Conservation (phyloP, 1,139 yeast genomes). For the Suhomyces terraborum region DNA sequence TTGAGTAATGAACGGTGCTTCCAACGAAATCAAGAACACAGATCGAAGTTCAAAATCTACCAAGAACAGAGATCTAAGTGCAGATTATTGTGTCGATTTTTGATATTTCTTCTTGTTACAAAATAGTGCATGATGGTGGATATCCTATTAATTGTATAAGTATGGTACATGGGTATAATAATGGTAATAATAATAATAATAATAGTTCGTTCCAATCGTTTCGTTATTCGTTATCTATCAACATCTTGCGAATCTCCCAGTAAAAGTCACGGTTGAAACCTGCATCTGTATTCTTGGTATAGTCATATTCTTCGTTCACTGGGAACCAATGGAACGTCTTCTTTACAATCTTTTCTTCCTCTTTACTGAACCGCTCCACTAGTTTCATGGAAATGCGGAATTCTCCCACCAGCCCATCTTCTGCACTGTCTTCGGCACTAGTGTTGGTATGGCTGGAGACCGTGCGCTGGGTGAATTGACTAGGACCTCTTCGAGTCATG, state of each 20-base stretch:
- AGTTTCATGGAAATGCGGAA: constrained; percentile 44
- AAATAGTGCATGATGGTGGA: no score
- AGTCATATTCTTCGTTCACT: constrained; percentile 36
- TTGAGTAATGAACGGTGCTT: no score
- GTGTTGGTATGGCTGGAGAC: constrained; percentile 28
- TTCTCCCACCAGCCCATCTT: constrained; percentile 29
- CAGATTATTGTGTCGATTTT: no score
- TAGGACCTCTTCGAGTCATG: constrained; percentile 19
- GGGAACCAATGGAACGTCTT: constrained; percentile 58
- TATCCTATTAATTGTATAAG: no score
- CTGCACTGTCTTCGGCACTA: constrained; percentile 12
- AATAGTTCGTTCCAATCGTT: not conserved
- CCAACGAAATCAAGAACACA: no score
- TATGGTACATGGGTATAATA: no score
- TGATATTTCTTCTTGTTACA: no score
- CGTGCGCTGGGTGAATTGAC: constrained; percentile 41
- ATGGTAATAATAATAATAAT: no score
- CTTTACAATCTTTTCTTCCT: constrained; percentile 51
- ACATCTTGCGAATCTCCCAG: constrained; percentile 59
- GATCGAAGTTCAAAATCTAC: no score
- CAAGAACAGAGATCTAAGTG: no score
- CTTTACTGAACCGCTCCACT: constrained; percentile 47
- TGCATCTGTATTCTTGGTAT: constrained; percentile 14
- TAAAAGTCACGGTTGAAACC: constrained; percentile 40
- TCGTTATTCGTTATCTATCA: constrained; percentile 38